Evolutionary conservation across 345 rosid genomes (phyloP).

Genomic region (Crucihimalaya himalaica): DNA sequence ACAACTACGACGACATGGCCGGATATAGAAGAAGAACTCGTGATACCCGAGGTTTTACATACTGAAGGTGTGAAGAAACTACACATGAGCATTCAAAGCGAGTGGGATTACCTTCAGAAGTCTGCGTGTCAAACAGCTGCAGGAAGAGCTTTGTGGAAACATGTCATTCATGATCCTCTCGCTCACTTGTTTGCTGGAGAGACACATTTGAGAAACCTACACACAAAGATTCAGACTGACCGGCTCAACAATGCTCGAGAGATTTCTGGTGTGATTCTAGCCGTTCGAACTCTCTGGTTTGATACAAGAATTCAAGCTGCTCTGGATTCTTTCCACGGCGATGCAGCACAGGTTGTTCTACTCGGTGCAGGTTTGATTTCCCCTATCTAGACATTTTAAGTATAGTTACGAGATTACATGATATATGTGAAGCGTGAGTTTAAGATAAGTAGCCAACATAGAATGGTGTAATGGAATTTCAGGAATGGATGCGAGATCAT

Average conservation of each 20-base stretch:
- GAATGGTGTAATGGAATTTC: conserved; percentile 17
- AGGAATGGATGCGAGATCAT: conserved; percentile 97
- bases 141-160: conserved; percentile 93
- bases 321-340: conserved; percentile 50
- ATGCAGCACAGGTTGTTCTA: conserved; percentile 73
- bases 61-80: conserved; percentile 53
- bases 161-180: conserved; percentile 68
- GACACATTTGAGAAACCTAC: conserved; percentile 64
- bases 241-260: conserved; percentile 69
- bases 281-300: conserved; percentile 89
- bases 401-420: background rate
- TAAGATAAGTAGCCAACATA: background rate
- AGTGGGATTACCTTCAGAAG: conserved; percentile 65
- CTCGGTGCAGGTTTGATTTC: conserved; percentile 84
- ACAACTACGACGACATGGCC: conserved; percentile 39
- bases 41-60: conserved; percentile 49
- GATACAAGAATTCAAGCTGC: conserved; percentile 82
- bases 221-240: conserved; percentile 77
- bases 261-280: conserved; percentile 79
- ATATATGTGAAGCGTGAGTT: conserved; percentile 6
- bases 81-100: conserved; percentile 60
- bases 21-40: conserved; percentile 51
- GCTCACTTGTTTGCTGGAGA: conserved; percentile 89
- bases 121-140: conserved; percentile 95
- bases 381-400: background rate